Conservation (phyloP, 805 yeast genomes). For the Scheffersomyces spartinae region DNA sequence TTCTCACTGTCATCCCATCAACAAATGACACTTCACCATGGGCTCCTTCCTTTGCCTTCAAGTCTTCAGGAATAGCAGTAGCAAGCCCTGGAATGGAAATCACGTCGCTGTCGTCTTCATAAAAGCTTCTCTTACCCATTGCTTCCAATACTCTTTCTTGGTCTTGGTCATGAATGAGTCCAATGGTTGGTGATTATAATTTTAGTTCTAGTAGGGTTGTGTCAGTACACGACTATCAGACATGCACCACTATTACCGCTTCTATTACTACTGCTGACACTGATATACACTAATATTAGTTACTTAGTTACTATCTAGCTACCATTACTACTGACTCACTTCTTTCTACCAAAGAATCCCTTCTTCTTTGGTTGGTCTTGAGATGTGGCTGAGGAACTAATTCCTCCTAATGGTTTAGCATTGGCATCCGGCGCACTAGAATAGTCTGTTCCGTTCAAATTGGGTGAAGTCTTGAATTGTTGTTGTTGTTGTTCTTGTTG, state of each 20-base stretch:
- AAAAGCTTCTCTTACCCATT: constrained; percentile 43
- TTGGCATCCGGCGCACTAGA: constrained; percentile 6
- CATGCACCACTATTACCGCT: too few relatives aligned
- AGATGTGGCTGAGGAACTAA: constrained; percentile 8
- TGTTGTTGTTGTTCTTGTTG: background rate
- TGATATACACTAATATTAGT: too few relatives aligned
- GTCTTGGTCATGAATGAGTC: too few relatives aligned
- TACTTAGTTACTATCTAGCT: too few relatives aligned
- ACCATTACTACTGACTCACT: too few relatives aligned
- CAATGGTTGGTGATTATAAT: too few relatives aligned
- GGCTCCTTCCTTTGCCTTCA: constrained; percentile 26
- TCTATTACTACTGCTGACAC: too few relatives aligned
- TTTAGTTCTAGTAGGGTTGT: too few relatives aligned
- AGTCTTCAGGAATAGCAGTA: constrained; percentile 21
- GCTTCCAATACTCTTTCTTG: too few relatives aligned
- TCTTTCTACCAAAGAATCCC: constrained; percentile 15
- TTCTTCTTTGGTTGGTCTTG: constrained; percentile 15
- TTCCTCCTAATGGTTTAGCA: constrained; percentile 20
- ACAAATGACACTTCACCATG: constrained; percentile 28
- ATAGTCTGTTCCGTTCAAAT: constrained; percentile 9
- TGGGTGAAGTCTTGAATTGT: constrained; percentile 6
- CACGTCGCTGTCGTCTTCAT: constrained; percentile 39
- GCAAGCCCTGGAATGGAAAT: constrained; percentile 38
- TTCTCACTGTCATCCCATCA: constrained; percentile 44
- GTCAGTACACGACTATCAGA: too few relatives aligned